These are phyloP conservation scores for Crithidia thermophila DNA, from an alignment of 208 protist genomes.

Conservation along the genomic window DNA sequence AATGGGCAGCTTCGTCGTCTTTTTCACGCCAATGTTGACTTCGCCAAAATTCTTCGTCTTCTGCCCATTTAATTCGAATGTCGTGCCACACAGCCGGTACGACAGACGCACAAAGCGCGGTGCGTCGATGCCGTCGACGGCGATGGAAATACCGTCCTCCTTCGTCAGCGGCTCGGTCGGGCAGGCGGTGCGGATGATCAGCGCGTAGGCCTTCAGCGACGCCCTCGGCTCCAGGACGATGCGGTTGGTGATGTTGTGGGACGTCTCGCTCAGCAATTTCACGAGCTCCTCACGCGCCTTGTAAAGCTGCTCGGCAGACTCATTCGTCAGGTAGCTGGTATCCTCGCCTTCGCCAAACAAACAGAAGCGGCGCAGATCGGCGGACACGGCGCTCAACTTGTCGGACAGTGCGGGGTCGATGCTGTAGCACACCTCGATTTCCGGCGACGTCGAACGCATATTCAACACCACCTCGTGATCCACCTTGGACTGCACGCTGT, in stretches of 20 bases:
- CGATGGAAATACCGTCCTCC: slow-evolving; percentile 81
- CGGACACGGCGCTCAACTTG: slow-evolving; percentile 39
- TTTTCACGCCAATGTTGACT: slow-evolving; percentile 85
- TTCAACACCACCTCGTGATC: slow-evolving; percentile 53
- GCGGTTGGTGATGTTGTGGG: slow-evolving; percentile 25
- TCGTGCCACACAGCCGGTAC: slow-evolving; percentile 69
- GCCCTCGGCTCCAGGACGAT: slow-evolving; percentile 51
- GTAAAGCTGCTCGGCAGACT: slow-evolving; percentile 26
- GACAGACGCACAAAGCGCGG: slow-evolving; percentile 86
- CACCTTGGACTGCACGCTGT: slow-evolving; percentile 64
- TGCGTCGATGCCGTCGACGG: slow-evolving; percentile 64
- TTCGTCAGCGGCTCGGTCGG: slow-evolving; percentile 68
- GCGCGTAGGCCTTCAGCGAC: slow-evolving; percentile 55
- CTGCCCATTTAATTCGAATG: slow-evolving; percentile 78
- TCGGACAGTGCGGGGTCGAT: slow-evolving; percentile 31
- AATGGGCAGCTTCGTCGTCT: slow-evolving; percentile 78
- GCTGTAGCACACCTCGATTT: slow-evolving; percentile 71
- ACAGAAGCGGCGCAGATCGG: slow-evolving; percentile 54
- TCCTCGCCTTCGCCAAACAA: slow-evolving; percentile 47
- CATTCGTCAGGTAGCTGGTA: slow-evolving; percentile 24
- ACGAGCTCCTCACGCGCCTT: slow-evolving; percentile 45
- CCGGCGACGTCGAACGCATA: slow-evolving; percentile 51
- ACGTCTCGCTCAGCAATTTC: slow-evolving; percentile 38
- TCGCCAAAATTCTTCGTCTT: slow-evolving; percentile 91
- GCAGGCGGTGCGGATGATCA: slow-evolving; percentile 56